Evolutionary conservation across 2,329 filamentous ascomycete species (phyloP), one percentile per base, ranked within the genome.

Genomic region (Trichophyton verrucosum): DNA sequence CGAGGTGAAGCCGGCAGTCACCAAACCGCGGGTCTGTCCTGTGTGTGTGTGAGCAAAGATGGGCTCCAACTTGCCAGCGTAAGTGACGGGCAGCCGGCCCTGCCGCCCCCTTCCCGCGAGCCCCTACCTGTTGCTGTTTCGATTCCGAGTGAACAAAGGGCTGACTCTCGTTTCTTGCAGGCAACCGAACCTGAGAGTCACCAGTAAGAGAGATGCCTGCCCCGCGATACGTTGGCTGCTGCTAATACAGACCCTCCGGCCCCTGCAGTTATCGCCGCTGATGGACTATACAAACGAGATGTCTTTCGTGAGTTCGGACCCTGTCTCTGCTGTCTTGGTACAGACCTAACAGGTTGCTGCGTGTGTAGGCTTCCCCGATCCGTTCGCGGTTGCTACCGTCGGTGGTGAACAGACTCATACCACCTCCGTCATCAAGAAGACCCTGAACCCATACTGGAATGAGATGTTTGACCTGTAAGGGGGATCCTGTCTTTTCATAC

Each of bases 371-470:
- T 96, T 97, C 68, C 94, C 94, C 62, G 94, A 99, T 75, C 94
- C 94, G 24, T 99, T 99, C 73, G 92, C 94, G 53, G 94, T 99
- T 66, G 92, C 91, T 68, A 99, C 94, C 62, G 86, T 97, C 76
- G 92, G 91, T 76, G 94, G 94, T 74, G 94, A 99, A 77, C 94
- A 99, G 79, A 99, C 94, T 62, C 90, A 91, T 76, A 97, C 94
- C n/a, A 99, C 94, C 9, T 87, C 87, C 42, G 94, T 97, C 67
- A 95, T 94, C 75, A 97, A 96, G 78, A 88, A 94, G 77, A 97
- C 94, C 9, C 79, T 99, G 75, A 97, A 96, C 75, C 94, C 94
- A n/a, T 99, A 99, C 75, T 99, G 94, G 94, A 99, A 99, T 76
- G 94, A 99, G 79, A 91, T 86, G 72, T 99, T 99, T 78, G 94